Conservation (phyloP, 2,329 filamentous ascomycete genomes). For the Harringtonia aguacate region DNA sequence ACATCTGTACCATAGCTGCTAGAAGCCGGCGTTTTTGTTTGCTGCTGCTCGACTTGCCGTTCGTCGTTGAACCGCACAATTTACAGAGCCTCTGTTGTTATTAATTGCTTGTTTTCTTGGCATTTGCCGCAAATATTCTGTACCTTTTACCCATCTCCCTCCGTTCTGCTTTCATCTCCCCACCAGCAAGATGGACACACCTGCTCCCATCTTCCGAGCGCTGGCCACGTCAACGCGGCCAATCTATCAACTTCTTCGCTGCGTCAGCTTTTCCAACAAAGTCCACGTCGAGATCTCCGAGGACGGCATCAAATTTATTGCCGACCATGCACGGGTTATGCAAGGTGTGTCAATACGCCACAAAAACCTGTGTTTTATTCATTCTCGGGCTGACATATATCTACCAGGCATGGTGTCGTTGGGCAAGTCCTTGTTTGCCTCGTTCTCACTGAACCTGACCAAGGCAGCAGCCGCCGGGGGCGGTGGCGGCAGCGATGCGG, state of each 20-base stretch:
- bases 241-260: slow-evolving; percentile 52
- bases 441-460: slow-evolving; percentile 58
- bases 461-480: too few relatives aligned
- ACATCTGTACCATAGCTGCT: slow-evolving; percentile 28
- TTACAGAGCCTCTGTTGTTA: neutral
- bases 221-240: slow-evolving; percentile 70
- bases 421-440: slow-evolving; percentile 79
- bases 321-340: slow-evolving; percentile 81
- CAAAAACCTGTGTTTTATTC: neutral
- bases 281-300: slow-evolving; percentile 64
- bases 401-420: slow-evolving; percentile 63
- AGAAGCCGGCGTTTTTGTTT: slow-evolving; percentile 5
- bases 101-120: neutral
- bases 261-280: slow-evolving; percentile 48
- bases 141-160: neutral
- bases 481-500: slow-evolving; percentile 23
- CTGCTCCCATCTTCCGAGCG: slow-evolving; percentile 55
- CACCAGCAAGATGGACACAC: slow-evolving; percentile 10
- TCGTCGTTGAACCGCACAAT: neutral
- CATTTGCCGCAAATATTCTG: neutral
- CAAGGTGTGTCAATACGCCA: slow-evolving; percentile 53
- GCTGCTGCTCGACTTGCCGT: neutral
- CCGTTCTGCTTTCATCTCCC: slow-evolving; percentile 4
- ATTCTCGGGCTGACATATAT: neutral
- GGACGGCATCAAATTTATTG: slow-evolving; percentile 77